Conservation (phyloP, 352 stramenopile species). For the Phytopythium kandeliae region DNA sequence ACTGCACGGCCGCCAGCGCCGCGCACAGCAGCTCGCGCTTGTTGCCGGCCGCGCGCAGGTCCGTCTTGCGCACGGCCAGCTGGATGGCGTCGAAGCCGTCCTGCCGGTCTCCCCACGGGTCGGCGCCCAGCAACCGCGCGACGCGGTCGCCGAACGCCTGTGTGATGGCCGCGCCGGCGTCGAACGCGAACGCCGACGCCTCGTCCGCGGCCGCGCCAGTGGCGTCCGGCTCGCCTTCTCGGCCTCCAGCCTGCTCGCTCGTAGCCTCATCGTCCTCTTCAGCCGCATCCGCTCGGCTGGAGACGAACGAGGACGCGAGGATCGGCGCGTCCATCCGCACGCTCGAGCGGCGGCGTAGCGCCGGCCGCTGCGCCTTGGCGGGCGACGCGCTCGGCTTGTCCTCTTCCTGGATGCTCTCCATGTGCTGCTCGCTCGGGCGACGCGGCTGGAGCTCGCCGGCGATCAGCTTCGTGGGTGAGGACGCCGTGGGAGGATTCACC, state of each 20-base stretch:
- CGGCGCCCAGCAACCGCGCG: conserved; percentile 51
- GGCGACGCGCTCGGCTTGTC: conserved; percentile 6
- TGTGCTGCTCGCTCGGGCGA: conserved; percentile 1
- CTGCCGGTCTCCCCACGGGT: conserved; percentile 76
- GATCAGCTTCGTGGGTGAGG: not conserved
- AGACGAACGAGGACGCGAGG: conserved; percentile 36
- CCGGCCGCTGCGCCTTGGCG: conserved; percentile 5
- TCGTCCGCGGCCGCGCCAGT: conserved; percentile 8
- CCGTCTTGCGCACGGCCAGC: conserved; percentile 56
- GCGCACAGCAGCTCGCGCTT: conserved; percentile 60
- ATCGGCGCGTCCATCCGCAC: conserved; percentile 41
- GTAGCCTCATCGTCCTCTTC: conserved; percentile 7
- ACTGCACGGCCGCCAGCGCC: conserved; percentile 55
- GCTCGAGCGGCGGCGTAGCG: not conserved
- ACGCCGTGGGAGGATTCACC: not conserved
- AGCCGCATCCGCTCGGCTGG: conserved; percentile 5
- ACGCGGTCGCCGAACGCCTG: conserved; percentile 65
- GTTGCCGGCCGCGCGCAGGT: conserved; percentile 31
- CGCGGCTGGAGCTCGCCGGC: not conserved
- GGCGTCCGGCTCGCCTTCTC: too few species aligned
- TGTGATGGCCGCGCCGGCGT: conserved; percentile 64
- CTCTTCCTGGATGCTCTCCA: conserved; percentile 40
- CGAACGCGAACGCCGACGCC: conserved; percentile 26
- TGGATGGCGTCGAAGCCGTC: conserved; percentile 74
- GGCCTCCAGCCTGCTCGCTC: too few species aligned